These are phyloP conservation scores for Trichophyton simii DNA, from an alignment of 2,329 filamentous ascomycete genomes.

Conservation along the genomic window DNA sequence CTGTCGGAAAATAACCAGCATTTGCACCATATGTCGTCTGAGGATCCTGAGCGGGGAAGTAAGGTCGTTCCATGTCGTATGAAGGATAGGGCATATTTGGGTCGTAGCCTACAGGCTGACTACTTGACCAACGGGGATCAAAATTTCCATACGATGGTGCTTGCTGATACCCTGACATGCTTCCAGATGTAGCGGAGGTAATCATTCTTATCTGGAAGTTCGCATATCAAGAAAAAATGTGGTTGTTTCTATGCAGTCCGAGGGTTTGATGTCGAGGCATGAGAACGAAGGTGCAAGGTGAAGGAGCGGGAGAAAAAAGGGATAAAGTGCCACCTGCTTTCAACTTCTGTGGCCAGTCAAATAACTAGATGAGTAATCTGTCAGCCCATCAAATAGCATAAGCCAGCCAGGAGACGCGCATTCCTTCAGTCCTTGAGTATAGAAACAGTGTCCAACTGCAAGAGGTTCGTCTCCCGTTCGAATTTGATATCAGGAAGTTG, in stretches of 20 bases:
- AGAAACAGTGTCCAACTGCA: neutral
- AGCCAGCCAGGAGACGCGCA: neutral
- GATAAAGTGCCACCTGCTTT: neutral
- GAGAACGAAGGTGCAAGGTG: neutral
- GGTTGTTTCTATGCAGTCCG: neutral
- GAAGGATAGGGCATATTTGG: conserved; percentile 18
- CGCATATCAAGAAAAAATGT: neutral
- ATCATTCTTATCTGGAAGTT: neutral
- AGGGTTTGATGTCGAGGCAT: neutral
- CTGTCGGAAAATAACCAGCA: neutral
- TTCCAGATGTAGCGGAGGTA: conserved; percentile 1
- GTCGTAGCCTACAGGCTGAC: conserved; percentile 15
- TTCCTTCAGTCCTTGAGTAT: neutral
- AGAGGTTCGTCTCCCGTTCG: neutral
- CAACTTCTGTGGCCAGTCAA: neutral
- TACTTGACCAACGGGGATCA: conserved; percentile 26
- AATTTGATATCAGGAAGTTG: neutral
- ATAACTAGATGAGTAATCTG: too few species aligned
- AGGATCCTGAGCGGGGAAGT: neutral
- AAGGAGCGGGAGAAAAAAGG: neutral
- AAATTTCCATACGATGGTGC: conserved; percentile 32
- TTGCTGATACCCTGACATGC: conserved; percentile 36
- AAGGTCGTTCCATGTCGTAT: neutral
- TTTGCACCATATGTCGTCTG: neutral
- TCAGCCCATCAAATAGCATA: neutral